Percentiles rank a stretch among this genome's conserved stretches.
Conservation (phyloP, 2,329 filamentous ascomycete genomes). For the Fusarium pseudograminearum region DNA sequence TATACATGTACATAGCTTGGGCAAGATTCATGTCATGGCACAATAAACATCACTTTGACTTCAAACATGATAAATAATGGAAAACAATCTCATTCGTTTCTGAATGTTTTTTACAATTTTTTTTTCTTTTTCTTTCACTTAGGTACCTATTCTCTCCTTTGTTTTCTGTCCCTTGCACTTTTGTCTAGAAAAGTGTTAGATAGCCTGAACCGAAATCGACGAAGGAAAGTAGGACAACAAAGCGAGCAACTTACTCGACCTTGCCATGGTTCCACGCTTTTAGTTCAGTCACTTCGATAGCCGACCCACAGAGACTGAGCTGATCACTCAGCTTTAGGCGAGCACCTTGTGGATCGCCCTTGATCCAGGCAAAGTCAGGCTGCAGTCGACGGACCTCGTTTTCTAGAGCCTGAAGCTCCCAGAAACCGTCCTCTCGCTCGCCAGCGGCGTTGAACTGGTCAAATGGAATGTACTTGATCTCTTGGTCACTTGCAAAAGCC, state of each 20-base stretch:
- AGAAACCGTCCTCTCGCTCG: background rate
- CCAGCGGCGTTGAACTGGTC: background rate
- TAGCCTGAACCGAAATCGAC: background rate
- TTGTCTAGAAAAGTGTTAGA: background rate
- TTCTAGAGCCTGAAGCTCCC: conserved; percentile 13
- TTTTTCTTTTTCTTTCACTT: background rate
- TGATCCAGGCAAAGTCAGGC: conserved; percentile 7
- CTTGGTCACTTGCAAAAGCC: background rate
- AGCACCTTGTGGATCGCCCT: background rate
- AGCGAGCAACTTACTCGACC: background rate
- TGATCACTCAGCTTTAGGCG: background rate
- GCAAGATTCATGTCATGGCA: background rate
- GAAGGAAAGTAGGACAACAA: background rate
- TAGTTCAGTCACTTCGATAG: background rate
- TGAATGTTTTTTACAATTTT: background rate
- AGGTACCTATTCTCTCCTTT: background rate
- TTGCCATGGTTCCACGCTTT: background rate
- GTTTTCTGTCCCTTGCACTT: background rate
- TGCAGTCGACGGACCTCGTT: background rate
- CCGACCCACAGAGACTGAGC: conserved; percentile 1
- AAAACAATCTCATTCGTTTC: background rate
- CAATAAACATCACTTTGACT: background rate
- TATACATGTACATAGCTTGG: background rate
- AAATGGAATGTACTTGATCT: background rate
- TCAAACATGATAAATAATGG: background rate